Base-by-base conservation (phyloP, 1,284 basidiomycete genomes). In the Amylostereum chailletii region DNA sequence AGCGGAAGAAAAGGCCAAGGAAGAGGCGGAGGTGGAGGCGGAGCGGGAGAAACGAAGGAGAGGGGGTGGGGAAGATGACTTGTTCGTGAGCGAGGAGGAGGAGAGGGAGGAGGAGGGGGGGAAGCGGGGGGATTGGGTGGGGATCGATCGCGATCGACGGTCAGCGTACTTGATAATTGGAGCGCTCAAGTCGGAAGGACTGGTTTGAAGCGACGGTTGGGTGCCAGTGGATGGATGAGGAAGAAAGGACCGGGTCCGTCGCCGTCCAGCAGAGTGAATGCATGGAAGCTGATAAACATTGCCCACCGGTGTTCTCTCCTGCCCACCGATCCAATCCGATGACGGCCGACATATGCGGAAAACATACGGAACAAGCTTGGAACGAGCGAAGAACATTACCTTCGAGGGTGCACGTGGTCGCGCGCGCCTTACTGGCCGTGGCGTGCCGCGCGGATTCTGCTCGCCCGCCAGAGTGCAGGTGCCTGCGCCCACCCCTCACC, bases 141-240 rank as follows among this genome's bases (percentile, higher is more conserved):
- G 86, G 2, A 72, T 85, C 42, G 82, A 86, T 58, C 75, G 86
- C 60, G 86, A 89, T 59, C 74, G 82, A 47, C 69, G 86, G 48
- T 86, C 85, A 10, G 86, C 86, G 10, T 89, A 78, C 64, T 64
- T 86, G 57, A 86, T 89, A 48, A 79, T 88, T 55, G 84, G 84
- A 49, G 81, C 82, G 27, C 61, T 89, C 53, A 76, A 75, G 57
- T 79, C 79, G 11, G 86, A 89, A 62, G 81, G 81, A 4, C 73
- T 89, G 34, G 59, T 88, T 38, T 87, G 60, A 68, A 44, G 34
- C 19, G n/a, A 26, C 29, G 37, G 26, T 38, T 49, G 11, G 37
- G 43, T 36, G 26, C 29, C 45, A 34, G 10, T 11, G 26, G 34
- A n/a, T 9, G 40, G 38, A n/a, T 26, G 10, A 11, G n/a, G 30